Base-by-base conservation (phyloP, 192 early-diverging fungal genomes). In the Thamnidium elegans region DNA sequence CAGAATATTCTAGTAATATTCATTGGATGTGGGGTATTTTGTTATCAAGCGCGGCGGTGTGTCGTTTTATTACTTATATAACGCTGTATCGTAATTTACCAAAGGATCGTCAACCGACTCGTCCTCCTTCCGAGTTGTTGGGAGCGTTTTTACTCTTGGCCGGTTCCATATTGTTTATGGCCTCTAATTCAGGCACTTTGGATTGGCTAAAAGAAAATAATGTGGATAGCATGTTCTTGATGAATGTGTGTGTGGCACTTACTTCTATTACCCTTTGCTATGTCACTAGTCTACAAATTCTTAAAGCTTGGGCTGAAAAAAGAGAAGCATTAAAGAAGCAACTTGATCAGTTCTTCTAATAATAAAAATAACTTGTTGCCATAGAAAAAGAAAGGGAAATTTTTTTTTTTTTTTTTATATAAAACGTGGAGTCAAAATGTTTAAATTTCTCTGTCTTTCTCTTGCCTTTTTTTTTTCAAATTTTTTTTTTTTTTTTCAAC, bases 131-230 rank as follows among this genome's bases (percentile, higher is more conserved):
- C 32, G 72, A 74, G 53, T 39, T 63, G 0, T 3, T 74, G 7
- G 67, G 72, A 34, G 67, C 72, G 8, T 74, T 74, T 52, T 60
- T 53, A 10, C 11, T 74, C 10, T 63, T 69, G 26, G 67, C 67
- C 34, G 72, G 72, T 0, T 54, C 61, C 15, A 74, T 74, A 14
- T 44, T 74, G 9, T 74, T 74, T 45, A 74, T 74, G 72, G 72
- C 72, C 15, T 74, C 72, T 54, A 69, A 74, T n/a, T 20, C 67
- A 11, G 72, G 72, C 7, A 74, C 72, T 6, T 55, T 74, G 58
- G 44, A 19, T 7, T 74, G 72, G 72, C 4, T 74, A 20, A 62
- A 62, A 19, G 58, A 63, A 23, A 58, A 62, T 15, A 56, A 69
- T 13, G 46, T 74, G 2, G 72, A 74, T 23, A 42, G 52, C 4